phyloP scores from a whole-genome alignment of 768 basidiomycete genomes.

The Termitomyces sp. region DNA sequence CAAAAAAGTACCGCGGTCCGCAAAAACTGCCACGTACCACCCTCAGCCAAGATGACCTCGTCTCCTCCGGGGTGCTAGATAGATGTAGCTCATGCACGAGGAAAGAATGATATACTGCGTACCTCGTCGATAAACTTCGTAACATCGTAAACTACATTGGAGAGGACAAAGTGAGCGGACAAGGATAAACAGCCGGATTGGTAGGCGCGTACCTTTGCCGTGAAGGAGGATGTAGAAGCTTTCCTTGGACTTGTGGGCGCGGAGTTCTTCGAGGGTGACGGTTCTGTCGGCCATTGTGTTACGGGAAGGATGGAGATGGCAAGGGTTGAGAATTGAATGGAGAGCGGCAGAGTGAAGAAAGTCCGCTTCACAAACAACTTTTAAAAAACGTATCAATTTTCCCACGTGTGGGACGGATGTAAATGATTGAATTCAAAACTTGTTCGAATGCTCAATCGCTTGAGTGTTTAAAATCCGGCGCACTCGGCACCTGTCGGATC shows the following conservation, averaged over 20 bases:
- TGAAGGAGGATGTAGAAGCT: constrained; percentile 79
- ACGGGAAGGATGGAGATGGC: constrained; percentile 14
- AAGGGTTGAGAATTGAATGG: constrained; percentile 3
- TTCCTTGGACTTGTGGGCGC: constrained; percentile 69
- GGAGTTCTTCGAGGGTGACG: constrained; percentile 71
- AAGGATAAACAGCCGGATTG: constrained; percentile 31
- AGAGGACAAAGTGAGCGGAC: constrained; percentile 20
- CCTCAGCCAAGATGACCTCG: constrained; percentile 93
- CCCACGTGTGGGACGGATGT: constrained; percentile 21
- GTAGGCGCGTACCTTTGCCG: constrained; percentile 63
- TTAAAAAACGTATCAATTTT: constrained; percentile 22
- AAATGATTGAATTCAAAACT: not conserved
- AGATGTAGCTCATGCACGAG: not conserved
- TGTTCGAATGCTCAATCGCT: not conserved
- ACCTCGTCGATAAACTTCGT: constrained; percentile 96
- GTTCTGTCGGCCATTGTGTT: constrained; percentile 44
- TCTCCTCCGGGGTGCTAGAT: constrained; percentile 93
- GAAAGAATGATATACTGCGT: constrained; percentile 13
- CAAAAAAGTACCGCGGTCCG: constrained; percentile 2
- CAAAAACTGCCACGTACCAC: constrained; percentile 50
- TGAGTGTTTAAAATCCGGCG: not conserved
- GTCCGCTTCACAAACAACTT: constrained; percentile 23
- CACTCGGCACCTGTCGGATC: not conserved
- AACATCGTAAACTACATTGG: constrained; percentile 77
- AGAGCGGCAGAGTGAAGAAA: constrained; percentile 13